A percentile compares a stretch with the other conserved stretches of the same genome.
phyloP scores from a whole-genome alignment of 2,329 filamentous ascomycete genomes.

The Cytospora paraplurivora region DNA sequence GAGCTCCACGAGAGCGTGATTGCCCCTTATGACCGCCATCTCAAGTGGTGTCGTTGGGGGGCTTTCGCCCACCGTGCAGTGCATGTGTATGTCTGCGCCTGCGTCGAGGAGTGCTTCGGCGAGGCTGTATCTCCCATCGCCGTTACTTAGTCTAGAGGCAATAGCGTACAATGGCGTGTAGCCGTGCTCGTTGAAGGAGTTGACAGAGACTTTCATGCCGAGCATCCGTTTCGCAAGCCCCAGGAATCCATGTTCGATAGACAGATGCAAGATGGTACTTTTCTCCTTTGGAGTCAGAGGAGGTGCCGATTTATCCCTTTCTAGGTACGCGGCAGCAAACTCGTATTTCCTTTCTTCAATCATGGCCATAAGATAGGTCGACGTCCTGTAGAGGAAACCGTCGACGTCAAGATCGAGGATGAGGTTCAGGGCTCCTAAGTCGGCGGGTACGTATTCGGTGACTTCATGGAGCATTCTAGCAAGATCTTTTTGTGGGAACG shows the following conservation, averaged over 20 bases:
- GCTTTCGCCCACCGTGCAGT: background rate
- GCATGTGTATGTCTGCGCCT: slow-evolving; percentile 11
- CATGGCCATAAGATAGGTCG: slow-evolving; percentile 14
- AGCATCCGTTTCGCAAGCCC: slow-evolving; percentile 11
- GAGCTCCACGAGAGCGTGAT: background rate
- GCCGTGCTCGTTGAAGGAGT: slow-evolving; percentile 10
- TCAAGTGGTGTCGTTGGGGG: slow-evolving; percentile 15
- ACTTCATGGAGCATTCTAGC: slow-evolving; percentile 7
- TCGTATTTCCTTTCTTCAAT: background rate
- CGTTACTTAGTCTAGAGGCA: background rate
- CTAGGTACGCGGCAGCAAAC: slow-evolving; percentile 13
- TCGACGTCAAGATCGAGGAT: slow-evolving; percentile 17
- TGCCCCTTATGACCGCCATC: background rate
- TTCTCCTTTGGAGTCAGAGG: slow-evolving; percentile 18
- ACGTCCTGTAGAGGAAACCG: slow-evolving; percentile 5
- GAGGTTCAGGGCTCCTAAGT: slow-evolving; percentile 5
- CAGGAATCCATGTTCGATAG: background rate
- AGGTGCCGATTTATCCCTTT: background rate
- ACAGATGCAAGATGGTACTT: slow-evolving; percentile 7
- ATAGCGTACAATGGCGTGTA: slow-evolving; percentile 16
- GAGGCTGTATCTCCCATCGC: background rate
- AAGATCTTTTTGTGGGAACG: slow-evolving; percentile 12
- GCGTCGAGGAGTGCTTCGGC: slow-evolving; percentile 5
- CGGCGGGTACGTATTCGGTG: background rate
- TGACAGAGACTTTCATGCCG: slow-evolving; percentile 8